Evolutionary conservation across 179 eudicot genomes (phyloP), one percentile per base, ranked within the genome.

Genomic region (Camellia oleifera): DNA sequence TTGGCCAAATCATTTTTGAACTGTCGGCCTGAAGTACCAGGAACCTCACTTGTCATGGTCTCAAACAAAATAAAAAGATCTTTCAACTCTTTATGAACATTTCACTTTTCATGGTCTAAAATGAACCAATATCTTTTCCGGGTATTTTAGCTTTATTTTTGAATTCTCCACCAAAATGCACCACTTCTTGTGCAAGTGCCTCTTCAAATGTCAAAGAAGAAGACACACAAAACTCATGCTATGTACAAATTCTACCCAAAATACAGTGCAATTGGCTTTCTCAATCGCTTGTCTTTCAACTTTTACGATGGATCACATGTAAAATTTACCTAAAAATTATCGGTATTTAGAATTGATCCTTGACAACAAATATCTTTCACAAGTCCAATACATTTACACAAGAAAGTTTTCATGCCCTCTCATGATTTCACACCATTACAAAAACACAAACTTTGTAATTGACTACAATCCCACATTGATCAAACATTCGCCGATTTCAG

Each of bases 31-130:
- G 85, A 74, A 76, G 84, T 81, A 12, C 79, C 71, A 56, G 80
- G 74, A 80, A 74, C 67, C 70, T 89, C 88, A 82, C 91, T 84
- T 72, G 83, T 82, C 97, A 93, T 93, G 81, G 69, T 80, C 76
- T 64, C 75, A 69, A 74, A 57, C 13, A 13, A 58, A 60, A 44
- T 32, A 18, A 50, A 58, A 78, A 26, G 20, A 65, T 1, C 48
- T 42, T 61, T 45, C 61, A 42, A 62, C 68, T 18, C 15, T 4
- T 5, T 11, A 42, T 15, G 4, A 42, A 17, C 20, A n/a, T 61
- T 44, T 70, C 53, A 48, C 56, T 0, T 60, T 18, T 60, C 64
- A 60, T 17, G 64, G 64, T 60, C 20, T 60, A 14, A 3, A 60
- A 60, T 3, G 3, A 60, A 0, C 7, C 64, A 60, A 60, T 14